Evolutionary conservation across 306 rosid genomes (phyloP).

Genomic region (Rosa chinensis): DNA sequence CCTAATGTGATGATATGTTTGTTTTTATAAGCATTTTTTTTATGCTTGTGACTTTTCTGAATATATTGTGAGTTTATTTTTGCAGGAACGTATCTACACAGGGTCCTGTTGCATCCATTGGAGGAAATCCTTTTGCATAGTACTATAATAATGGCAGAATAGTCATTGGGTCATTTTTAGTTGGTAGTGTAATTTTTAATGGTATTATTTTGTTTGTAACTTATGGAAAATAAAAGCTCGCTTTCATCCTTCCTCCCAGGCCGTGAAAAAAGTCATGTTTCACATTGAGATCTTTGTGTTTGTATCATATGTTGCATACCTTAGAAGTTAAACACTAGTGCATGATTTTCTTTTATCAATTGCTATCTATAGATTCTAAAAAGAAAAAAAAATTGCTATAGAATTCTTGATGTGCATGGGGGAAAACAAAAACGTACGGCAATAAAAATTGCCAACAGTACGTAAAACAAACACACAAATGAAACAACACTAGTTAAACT

Average conservation of each 20-base stretch:
- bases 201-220: not conserved
- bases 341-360: not conserved
- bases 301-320: not conserved
- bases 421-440: too few relatives aligned
- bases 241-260: not conserved
- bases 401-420: too few relatives aligned
- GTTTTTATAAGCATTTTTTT: not conserved
- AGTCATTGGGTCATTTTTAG: not conserved
- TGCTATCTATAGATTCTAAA: not conserved
- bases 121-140: constrained; percentile 95
- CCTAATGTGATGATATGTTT: not conserved
- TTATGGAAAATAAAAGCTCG: not conserved
- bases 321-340: not conserved
- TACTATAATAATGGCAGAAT: constrained; percentile 35
- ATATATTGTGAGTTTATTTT: constrained; percentile 14
- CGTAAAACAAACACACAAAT: too few relatives aligned
- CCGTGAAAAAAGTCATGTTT: not conserved
- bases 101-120: constrained; percentile 64
- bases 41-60: not conserved
- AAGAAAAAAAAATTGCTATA: not conserved
- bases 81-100: constrained; percentile 63
- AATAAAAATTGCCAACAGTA: too few relatives aligned
- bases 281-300: not conserved
- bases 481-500: too few relatives aligned
- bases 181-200: not conserved